Percentiles rank a stretch among this genome's conserved stretches.
phyloP scores from a whole-genome alignment of 805 yeast genomes.

The Candida adriatica region DNA sequence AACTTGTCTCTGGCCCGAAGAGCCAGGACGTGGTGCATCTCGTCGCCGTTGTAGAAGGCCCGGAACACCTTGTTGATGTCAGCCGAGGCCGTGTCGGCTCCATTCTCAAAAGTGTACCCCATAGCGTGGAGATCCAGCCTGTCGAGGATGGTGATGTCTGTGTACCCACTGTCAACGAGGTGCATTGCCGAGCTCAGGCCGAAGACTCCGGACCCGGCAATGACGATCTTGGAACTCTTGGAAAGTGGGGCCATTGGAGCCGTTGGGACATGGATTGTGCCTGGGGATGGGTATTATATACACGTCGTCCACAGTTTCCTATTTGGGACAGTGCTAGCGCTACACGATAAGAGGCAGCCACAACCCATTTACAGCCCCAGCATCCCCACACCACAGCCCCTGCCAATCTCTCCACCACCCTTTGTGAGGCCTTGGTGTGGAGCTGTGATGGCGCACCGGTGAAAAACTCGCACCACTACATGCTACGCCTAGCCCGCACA shows the following conservation, averaged over 20 bases:
- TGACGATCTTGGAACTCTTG: slow-evolving; percentile 24
- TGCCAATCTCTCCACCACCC: too few relatives aligned
- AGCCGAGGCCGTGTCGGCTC: slow-evolving; percentile 36
- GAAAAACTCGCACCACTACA: slow-evolving; percentile 2
- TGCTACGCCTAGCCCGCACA: slow-evolving; percentile 9
- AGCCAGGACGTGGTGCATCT: slow-evolving; percentile 26
- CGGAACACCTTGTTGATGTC: slow-evolving; percentile 35
- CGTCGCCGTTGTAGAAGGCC: slow-evolving; percentile 31
- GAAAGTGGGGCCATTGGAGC: not conserved
- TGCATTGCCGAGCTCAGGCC: slow-evolving; percentile 41
- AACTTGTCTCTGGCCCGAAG: slow-evolving; percentile 14
- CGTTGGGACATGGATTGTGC: too few relatives aligned
- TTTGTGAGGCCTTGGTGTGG: too few relatives aligned
- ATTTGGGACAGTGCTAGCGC: slow-evolving; percentile 1
- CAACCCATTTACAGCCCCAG: not conserved
- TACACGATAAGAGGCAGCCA: not conserved
- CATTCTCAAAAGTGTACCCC: slow-evolving; percentile 27
- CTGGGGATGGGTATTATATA: too few relatives aligned
- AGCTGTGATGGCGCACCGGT: too few relatives aligned
- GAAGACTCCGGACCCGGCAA: slow-evolving; percentile 46
- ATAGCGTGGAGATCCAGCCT: slow-evolving; percentile 25
- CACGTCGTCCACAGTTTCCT: slow-evolving; percentile 4
- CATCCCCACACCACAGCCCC: not conserved
- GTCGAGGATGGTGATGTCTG: slow-evolving; percentile 32
- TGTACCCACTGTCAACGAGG: slow-evolving; percentile 31